Evolutionary conservation across 306 rosid species (phyloP).

Genomic region (Oemleria cerasiformis): DNA sequence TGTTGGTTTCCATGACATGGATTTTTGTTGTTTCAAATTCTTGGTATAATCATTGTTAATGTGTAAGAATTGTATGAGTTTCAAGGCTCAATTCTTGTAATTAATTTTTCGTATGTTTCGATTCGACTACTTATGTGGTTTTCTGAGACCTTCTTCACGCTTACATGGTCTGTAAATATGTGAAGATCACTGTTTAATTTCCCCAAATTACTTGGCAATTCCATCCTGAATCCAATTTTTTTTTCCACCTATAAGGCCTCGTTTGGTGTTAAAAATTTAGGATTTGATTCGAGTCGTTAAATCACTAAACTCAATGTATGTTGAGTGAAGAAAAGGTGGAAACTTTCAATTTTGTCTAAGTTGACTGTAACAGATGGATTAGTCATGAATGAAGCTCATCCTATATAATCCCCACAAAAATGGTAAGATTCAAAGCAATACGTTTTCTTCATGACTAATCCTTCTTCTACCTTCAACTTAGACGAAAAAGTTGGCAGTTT

Average conservation of each 20-base stretch:
- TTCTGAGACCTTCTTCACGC: neutral
- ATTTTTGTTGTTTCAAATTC: slow-evolving; percentile 3
- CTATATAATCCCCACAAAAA: too few relatives aligned
- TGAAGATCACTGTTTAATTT: neutral
- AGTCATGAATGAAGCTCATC: too few relatives aligned
- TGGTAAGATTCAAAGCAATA: too few relatives aligned
- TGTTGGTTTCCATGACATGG: slow-evolving; percentile 5
- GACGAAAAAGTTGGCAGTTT: too few relatives aligned
- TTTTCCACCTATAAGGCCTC: neutral
- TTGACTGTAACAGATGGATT: too few relatives aligned
- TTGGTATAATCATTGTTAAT: neutral
- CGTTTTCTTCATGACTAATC: too few relatives aligned
- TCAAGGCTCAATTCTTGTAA: neutral
- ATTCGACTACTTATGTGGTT: neutral
- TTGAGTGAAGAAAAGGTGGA: too few relatives aligned
- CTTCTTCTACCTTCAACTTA: too few relatives aligned
- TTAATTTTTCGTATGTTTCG: too few relatives aligned
- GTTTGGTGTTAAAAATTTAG: neutral
- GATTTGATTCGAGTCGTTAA: too few relatives aligned
- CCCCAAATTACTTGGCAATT: neutral
- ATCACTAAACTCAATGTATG: too few relatives aligned
- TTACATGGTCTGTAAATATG: neutral
- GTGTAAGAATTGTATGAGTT: neutral
- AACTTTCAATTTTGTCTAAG: too few relatives aligned
- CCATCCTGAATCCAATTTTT: neutral